Conservation (phyloP, 2,329 filamentous ascomycete genomes). For the Beauveria rudraprayagi region DNA sequence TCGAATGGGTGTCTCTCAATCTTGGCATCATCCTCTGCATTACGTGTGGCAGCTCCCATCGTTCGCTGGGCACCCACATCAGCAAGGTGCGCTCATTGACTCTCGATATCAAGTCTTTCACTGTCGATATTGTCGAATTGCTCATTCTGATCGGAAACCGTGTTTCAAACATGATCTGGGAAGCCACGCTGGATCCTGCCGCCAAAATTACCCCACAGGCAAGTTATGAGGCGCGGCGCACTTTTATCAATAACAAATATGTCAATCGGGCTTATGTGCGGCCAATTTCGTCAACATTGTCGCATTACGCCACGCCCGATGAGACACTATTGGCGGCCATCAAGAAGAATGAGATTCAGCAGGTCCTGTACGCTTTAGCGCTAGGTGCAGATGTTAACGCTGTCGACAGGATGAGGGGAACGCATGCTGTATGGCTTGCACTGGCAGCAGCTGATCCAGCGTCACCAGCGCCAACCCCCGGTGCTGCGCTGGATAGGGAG, state of each 20-base stretch:
- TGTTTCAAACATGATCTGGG: conserved; percentile 95
- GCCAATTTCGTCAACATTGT: conserved; percentile 65
- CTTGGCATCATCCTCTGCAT: conserved; percentile 94
- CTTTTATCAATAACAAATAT: conserved; percentile 93
- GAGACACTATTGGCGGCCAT: conserved; percentile 87
- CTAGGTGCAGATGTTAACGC: conserved; percentile 81
- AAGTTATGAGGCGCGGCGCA: conserved; percentile 81
- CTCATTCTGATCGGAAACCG: conserved; percentile 87
- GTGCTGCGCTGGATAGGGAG: conserved; percentile 34
- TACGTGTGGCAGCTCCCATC: conserved; percentile 95
- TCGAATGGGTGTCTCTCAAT: conserved; percentile 99
- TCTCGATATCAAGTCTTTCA: conserved; percentile 92
- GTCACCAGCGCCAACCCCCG: conserved; percentile 50
- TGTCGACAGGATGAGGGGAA: conserved; percentile 76
- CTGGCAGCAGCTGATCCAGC: conserved; percentile 89
- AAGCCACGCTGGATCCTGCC: conserved; percentile 68
- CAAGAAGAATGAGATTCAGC: conserved; percentile 92
- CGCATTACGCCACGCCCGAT: conserved; percentile 69
- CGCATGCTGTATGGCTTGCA: conserved; percentile 83
- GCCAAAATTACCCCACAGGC: conserved; percentile 69
- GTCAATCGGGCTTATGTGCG: conserved; percentile 76
- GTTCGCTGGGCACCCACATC: conserved; percentile 93
- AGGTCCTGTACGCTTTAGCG: conserved; percentile 84
- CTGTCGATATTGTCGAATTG: conserved; percentile 91
- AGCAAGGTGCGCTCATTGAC: conserved; percentile 95